Evolutionary conservation across 2,329 filamentous ascomycete species (phyloP).

Genomic region (Fusarium acutatum): DNA sequence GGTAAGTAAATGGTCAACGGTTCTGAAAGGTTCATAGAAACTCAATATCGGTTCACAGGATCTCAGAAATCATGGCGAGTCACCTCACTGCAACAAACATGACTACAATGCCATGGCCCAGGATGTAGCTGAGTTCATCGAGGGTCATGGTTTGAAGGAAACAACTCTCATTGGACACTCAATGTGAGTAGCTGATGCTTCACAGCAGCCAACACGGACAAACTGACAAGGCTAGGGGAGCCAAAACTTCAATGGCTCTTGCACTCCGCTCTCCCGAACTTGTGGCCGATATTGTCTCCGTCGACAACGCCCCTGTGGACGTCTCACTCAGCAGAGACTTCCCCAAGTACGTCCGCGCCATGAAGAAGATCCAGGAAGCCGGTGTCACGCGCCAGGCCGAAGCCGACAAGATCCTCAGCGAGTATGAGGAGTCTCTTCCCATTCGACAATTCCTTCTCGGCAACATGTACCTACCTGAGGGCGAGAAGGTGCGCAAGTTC

Average conservation of each 20-base stretch:
- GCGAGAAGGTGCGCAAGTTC: conserved; percentile 70
- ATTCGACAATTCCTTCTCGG: conserved; percentile 93
- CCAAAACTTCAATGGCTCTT: conserved; percentile 90
- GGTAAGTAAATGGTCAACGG: conserved; percentile 55
- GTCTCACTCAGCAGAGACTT: conserved; percentile 79
- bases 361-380: conserved; percentile 80
- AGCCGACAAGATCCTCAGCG: conserved; percentile 79
- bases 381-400: conserved; percentile 75
- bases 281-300: conserved; percentile 77
- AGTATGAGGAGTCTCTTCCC: conserved; percentile 76
- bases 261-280: conserved; percentile 75
- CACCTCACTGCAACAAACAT: conserved; percentile 78
- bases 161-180: conserved; percentile 90
- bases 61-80: conserved; percentile 92
- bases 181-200: conserved; percentile 66
- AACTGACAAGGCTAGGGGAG: conserved; percentile 66
- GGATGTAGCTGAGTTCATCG: conserved; percentile 83
- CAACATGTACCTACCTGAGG: conserved; percentile 72
- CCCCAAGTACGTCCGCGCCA: conserved; percentile 80
- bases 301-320: conserved; percentile 93
- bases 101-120: conserved; percentile 84
- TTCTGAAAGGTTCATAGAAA: conserved; percentile 8
- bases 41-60: conserved; percentile 63
- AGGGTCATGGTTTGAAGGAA: conserved; percentile 72
- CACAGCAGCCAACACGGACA: neutral